Evolutionary conservation across 176 grass and related monocot genomes (phyloP), one percentile per base, ranked within the genome.

Genomic region (Pontederia crassipes): DNA sequence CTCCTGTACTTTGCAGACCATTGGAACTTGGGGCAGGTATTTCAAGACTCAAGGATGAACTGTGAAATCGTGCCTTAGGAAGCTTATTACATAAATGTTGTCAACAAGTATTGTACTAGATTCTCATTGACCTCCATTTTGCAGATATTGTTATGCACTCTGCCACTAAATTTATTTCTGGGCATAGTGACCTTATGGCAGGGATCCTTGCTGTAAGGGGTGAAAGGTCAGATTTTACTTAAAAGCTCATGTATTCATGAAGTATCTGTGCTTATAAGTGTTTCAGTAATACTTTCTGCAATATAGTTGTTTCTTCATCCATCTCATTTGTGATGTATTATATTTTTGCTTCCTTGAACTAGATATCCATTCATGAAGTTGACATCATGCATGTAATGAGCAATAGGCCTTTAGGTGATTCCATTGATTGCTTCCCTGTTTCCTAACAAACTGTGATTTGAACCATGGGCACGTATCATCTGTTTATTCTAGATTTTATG

Each of bases 91-190:
- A 49, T 65, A 9, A 46, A 45, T 20, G 35, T 18, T 45, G 0
- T 62, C 9, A 10, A 6, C 47, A 18, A 24, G 45, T 48, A 47
- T 46, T 47, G 45, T 48, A 18, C 17, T 48, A 18, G 13, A 50
- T 50, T n/a, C 13, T 13, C 8, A 26, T 17, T 2, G 24, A 2
- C 79, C 17, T n/a, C 11, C 8, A 46, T 8, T 58, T 49, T 79
- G 26, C 71, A 97, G 92, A 97, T 97, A 88, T 97, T 57, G 87
- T 97, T 40, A 97, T 97, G 92, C 92, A 97, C 80, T 97, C 92
- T 49, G 87, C 87, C 8, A 97, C 92, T 62, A 97, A 97, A 78
- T 97, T 97, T 81, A 79, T 97, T 75, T 79, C 92, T 50, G 92
- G 92, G 35, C 87, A 97, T 64, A 97, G 92, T 59, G 92, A 97